phyloP scores from a whole-genome alignment of 148 eudicot species.

The Agrostemma githago region DNA sequence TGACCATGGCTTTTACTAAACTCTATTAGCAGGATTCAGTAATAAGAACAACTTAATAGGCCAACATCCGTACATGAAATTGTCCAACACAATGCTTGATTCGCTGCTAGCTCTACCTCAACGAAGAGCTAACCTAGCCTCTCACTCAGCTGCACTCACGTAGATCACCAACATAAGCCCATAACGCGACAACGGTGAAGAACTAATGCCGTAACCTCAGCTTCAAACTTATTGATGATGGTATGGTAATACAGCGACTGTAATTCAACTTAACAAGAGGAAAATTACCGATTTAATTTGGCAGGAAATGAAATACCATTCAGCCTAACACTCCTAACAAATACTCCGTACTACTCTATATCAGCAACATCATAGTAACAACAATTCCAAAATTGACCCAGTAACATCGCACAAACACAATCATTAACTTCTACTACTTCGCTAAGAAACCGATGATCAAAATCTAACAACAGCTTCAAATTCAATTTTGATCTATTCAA shows the following conservation, averaged over 20 bases:
- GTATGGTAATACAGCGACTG: background rate
- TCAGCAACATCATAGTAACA: background rate
- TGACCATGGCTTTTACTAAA: background rate
- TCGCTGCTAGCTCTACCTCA: background rate
- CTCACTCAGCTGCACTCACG: background rate
- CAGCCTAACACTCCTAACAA: background rate
- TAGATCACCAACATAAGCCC: background rate
- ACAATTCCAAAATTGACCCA: background rate
- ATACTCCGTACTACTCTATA: background rate
- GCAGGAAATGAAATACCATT: background rate
- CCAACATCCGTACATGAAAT: background rate
- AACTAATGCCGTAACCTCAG: background rate
- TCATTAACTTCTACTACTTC: background rate
- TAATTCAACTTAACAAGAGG: background rate
- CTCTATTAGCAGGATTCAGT: background rate
- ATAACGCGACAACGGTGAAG: background rate
- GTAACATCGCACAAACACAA: background rate
- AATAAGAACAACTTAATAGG: background rate
- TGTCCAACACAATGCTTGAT: background rate
- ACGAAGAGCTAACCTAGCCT: background rate
- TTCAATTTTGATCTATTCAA: background rate
- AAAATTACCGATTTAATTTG: background rate
- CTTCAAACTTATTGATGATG: background rate
- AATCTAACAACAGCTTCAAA: background rate
- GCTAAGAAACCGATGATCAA: no score